Evolutionary conservation across 2,329 filamentous ascomycete species (phyloP).

Genomic region (Microcera coccophila): DNA sequence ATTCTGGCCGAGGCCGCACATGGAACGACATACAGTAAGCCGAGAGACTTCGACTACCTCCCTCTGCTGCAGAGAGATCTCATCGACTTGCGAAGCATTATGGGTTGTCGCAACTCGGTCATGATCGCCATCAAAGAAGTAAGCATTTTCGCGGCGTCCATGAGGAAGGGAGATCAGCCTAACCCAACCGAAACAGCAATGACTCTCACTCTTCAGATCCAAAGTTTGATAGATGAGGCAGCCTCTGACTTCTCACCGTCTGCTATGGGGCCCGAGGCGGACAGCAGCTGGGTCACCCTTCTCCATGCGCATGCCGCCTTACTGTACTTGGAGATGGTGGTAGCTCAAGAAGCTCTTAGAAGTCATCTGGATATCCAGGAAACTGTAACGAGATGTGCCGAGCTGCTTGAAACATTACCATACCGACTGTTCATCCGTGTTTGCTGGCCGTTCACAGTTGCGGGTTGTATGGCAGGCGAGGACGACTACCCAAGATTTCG

Average conservation of each 20-base stretch:
- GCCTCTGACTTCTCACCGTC: neutral
- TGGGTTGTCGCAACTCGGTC: slow-evolving; percentile 8
- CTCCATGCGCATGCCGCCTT: slow-evolving; percentile 4
- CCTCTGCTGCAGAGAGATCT: slow-evolving; percentile 3
- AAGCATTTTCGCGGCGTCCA: slow-evolving; percentile 1
- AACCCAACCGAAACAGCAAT: neutral
- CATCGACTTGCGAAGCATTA: slow-evolving; percentile 5
- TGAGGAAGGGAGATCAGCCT: neutral
- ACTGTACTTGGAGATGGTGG: slow-evolving; percentile 3
- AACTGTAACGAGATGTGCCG: slow-evolving; percentile 3
- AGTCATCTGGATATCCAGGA: neutral
- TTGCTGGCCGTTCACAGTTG: slow-evolving; percentile 8
- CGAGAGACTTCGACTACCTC: slow-evolving; percentile 3
- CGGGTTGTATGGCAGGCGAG: slow-evolving; percentile 5
- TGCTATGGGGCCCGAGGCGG: slow-evolving; percentile 1
- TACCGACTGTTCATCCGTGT: slow-evolving; percentile 6
- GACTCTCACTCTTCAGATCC: neutral
- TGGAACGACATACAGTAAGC: slow-evolving; percentile 1
- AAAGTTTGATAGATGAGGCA: slow-evolving; percentile 1
- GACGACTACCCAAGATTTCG: neutral
- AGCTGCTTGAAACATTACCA: slow-evolving; percentile 5
- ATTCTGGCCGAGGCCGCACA: slow-evolving; percentile 6
- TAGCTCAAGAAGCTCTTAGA: neutral
- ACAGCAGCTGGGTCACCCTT: slow-evolving; percentile 8
- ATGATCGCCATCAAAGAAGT: slow-evolving; percentile 8